Conservation (phyloP, 352 stramenopile genomes). For the Phytophthora niederhauseri region DNA sequence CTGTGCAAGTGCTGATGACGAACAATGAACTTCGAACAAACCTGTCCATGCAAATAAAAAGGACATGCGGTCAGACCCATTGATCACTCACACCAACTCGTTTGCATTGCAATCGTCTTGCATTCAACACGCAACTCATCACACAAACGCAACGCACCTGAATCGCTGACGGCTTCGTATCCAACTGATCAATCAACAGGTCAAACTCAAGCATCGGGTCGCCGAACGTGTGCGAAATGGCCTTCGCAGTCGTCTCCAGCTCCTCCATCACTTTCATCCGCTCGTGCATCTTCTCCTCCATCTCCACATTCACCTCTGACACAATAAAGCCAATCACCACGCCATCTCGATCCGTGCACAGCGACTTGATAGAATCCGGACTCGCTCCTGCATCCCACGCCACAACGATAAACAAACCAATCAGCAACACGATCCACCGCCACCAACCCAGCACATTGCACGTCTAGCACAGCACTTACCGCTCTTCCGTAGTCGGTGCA, state of each 20-base stretch:
- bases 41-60: slow-evolving; percentile 37
- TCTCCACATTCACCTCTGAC: slow-evolving; percentile 86
- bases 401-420: background rate
- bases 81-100: slow-evolving; percentile 1
- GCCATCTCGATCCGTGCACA: slow-evolving; percentile 83
- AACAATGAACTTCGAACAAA: slow-evolving; percentile 86
- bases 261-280: slow-evolving; percentile 85
- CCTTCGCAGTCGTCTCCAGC: slow-evolving; percentile 71
- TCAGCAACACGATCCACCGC: background rate
- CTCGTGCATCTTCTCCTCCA: slow-evolving; percentile 80
- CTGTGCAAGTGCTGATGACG: slow-evolving; percentile 77
- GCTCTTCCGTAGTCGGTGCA: slow-evolving; percentile 81
- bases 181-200: slow-evolving; percentile 81
- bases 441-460: background rate
- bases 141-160: slow-evolving; percentile 51
- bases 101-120: slow-evolving; percentile 18
- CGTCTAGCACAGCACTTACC: slow-evolving; percentile 41
- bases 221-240: slow-evolving; percentile 79
- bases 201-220: slow-evolving; percentile 89
- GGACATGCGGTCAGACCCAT: slow-evolving; percentile 3
- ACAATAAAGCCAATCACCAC: slow-evolving; percentile 90
- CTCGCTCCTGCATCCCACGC: slow-evolving; percentile 57
- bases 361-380: slow-evolving; percentile 81
- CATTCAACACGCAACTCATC: background rate
- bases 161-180: slow-evolving; percentile 86